Evolutionary conservation across 352 stramenopile species (phyloP), one percentile per base, ranked within the genome.

Genomic region (Pythium periplocum): DNA sequence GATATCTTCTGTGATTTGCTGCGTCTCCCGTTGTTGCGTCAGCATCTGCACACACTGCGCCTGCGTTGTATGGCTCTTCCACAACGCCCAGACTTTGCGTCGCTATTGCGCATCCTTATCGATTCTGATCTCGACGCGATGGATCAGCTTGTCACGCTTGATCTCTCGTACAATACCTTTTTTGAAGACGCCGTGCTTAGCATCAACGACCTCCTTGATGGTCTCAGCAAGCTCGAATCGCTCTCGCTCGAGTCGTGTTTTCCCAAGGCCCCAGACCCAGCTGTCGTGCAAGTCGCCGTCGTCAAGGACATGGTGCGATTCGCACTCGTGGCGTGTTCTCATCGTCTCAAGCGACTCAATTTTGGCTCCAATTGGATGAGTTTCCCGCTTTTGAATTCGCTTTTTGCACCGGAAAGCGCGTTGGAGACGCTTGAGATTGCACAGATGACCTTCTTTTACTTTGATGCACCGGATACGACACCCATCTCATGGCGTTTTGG

Each of bases 81-180:
- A 10, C 62, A 71, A 52, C 65, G 65, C 17, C 51, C 57, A n/a
- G 64, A 83, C 45, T 82, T 89, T 43, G 54, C 64, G 44, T 42
- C 42, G 7, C 51, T 87, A 4, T 53, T 87, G 43, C 59, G 52
- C 6, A 53, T 79, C 45, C 55, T 89, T 48, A 72, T 57, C 26
- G 64, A 57, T 45, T 26, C 41, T 4, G 54, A 70, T 4, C 45
- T 17, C 1, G 57, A 55, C 11, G 52, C 48, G 7, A 48, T 86
- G 17, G 41, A 11, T 4, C 59, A 66, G 45, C 55, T 92, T 6
- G 54, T 66, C 30, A 66, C 58, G n/a, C 58, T 92, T 43, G 69
- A 90, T 59, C 33, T 92, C 6, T 90, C 78, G 33, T 88, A 81
- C 60, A 87, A 88, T 53, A 86, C 75, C 6, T 68, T 92, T 41